Base-by-base conservation (phyloP, 2,329 filamentous ascomycete genomes). In the Amphichorda felina region DNA sequence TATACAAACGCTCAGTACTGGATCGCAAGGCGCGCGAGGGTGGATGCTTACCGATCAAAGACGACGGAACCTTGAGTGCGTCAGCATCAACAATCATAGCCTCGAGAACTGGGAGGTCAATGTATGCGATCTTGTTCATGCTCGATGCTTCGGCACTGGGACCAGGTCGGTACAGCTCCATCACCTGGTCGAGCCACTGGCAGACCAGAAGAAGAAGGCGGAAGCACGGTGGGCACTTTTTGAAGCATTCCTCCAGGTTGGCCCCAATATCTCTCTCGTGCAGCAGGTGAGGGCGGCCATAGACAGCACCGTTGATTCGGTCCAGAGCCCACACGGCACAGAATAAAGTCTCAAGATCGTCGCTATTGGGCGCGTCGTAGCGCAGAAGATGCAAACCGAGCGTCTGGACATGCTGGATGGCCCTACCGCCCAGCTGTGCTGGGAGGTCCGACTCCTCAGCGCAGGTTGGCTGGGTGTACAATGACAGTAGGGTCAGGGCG, bases 291-390 rank as follows among this genome's bases (percentile, higher is more conserved):
- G 75, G 70, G 1, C 75, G 60, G 5, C 73, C 75, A 38, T 76
- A 70, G n/a, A 75, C 63, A 0, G 73, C 68, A 1, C 71, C 64
- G 33, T 72, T 72, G 30, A 79, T 60, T 11, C 71, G 61, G 45
- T 80, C 75, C 2, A 79, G 49, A 0, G 72, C 72, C 72, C 72
- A 79, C 1, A 75, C 56, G 6, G 66, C 70, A 44, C 71, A 77
- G 30, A 75, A 74, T 2, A 77, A 44, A 3, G 59, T 63, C 36
- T 68, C 64, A 3, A 64, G 53, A 18, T 64, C 60, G 29, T 63
- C 56, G 8, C 55, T 51, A 18, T 59, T 58, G 1, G 57, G 51
- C 16, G 46, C 57, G 33, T 61, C 51, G 36, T 62, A 57, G 4
- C 56, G 55, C 0, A 62, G 41, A 0, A 78, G 57, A 37, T 79